These are phyloP conservation scores for Sphaerulina vaccinii DNA, from an alignment of 2,329 filamentous ascomycete genomes.

Conservation along the genomic window DNA sequence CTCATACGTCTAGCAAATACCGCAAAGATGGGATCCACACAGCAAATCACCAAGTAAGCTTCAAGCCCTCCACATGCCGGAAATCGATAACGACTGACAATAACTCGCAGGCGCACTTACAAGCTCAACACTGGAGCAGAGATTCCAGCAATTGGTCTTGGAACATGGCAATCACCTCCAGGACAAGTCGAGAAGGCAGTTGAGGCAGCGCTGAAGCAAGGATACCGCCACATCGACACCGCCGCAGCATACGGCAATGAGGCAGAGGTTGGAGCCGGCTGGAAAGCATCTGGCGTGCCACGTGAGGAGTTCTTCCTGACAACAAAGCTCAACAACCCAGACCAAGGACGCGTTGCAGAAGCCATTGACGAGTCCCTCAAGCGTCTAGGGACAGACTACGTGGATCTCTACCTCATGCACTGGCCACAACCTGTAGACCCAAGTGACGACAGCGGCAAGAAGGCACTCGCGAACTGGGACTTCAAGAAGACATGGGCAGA, in stretches of 20 bases:
- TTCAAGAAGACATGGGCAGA: conserved; percentile 71
- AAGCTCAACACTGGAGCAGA: conserved; percentile 67
- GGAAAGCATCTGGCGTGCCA: conserved; percentile 64
- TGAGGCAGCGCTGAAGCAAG: conserved; percentile 60
- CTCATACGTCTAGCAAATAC: background rate
- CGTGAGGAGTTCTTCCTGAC: conserved; percentile 72
- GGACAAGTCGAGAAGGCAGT: conserved; percentile 70
- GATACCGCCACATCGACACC: conserved; percentile 65
- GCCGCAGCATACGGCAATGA: conserved; percentile 79
- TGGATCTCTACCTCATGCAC: conserved; percentile 71
- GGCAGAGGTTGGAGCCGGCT: conserved; percentile 68
- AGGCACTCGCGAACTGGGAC: conserved; percentile 74
- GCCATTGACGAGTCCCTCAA: conserved; percentile 61
- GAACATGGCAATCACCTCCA: conserved; percentile 74
- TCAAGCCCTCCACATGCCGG: background rate
- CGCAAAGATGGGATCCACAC: conserved; percentile 25
- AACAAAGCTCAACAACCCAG: conserved; percentile 79
- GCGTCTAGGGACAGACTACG: conserved; percentile 62
- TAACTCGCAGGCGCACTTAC: conserved; percentile 17
- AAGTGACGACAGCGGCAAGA: conserved; percentile 54
- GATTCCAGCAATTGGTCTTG: conserved; percentile 74
- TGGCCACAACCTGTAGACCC: conserved; percentile 68
- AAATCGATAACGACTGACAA: background rate
- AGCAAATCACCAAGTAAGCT: conserved; percentile 44
- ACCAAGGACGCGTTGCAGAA: conserved; percentile 67